A percentile compares a stretch with the other conserved stretches of the same genome.
Conservation (phyloP, 441 rosid species). For the Populus hybrid region DNA sequence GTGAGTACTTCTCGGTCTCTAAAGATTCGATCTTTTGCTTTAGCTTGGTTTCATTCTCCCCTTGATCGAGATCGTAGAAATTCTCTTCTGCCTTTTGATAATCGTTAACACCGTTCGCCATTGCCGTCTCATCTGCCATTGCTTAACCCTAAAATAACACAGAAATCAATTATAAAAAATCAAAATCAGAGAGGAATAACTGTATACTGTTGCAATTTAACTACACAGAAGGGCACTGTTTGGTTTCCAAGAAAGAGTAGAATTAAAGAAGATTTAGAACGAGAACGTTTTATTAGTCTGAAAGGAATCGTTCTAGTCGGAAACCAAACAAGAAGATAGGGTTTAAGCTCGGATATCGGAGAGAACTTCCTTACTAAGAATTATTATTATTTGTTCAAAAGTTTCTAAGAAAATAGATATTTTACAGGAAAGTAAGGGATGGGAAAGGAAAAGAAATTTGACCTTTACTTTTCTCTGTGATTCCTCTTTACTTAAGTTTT, state of each 20-base stretch:
- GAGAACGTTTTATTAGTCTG: background rate
- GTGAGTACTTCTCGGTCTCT: constrained; percentile 46
- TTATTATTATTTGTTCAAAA: background rate
- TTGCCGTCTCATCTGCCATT: constrained; percentile 48
- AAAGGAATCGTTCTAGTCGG: background rate
- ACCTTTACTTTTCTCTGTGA: background rate
- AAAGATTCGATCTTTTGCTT: constrained; percentile 37
- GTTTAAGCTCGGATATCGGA: background rate
- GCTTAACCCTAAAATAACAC: background rate
- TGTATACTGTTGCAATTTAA: background rate
- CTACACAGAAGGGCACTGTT: background rate
- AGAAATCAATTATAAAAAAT: background rate
- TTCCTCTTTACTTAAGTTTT: background rate
- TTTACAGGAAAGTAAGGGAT: constrained; percentile 2
- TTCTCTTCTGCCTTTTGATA: constrained; percentile 36
- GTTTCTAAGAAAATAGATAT: background rate
- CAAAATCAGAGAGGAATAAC: background rate
- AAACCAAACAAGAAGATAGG: background rate
- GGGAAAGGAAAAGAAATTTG: background rate
- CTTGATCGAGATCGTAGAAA: constrained; percentile 38
- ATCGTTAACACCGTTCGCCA: constrained; percentile 36
- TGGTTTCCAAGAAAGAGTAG: background rate
- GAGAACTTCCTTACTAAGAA: background rate
- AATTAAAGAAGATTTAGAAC: background rate
- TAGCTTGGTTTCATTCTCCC: constrained; percentile 26